Evolutionary conservation across 306 rosid species (phyloP).

Genomic region (Trifolium pratense): DNA sequence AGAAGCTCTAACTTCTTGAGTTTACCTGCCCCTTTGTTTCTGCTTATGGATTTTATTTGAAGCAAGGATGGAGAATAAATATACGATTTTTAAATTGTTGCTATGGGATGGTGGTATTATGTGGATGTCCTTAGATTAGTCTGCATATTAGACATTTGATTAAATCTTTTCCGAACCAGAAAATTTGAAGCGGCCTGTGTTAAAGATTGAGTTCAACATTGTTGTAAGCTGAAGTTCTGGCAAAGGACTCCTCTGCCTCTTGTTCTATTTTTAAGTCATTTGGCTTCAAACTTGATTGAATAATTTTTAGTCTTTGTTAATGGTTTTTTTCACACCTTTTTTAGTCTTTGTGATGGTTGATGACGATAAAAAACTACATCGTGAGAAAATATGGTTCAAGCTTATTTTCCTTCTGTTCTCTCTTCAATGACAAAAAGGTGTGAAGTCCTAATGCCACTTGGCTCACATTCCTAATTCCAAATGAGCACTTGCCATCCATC

Average conservation of each 20-base stretch:
- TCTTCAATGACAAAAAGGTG: neutral
- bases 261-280: constrained; percentile 30
- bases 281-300: constrained; percentile 28
- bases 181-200: constrained; percentile 1
- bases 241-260: constrained; percentile 28
- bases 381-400: constrained; percentile 29
- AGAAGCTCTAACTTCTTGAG: constrained; percentile 47
- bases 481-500: neutral
- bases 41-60: constrained; percentile 48
- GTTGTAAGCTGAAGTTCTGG: constrained; percentile 42
- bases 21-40: constrained; percentile 45
- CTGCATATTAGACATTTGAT: constrained; percentile 26
- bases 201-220: constrained; percentile 44
- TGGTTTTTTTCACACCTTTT: neutral
- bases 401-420: constrained; percentile 7
- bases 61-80: constrained; percentile 41
- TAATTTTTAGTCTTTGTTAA: constrained; percentile 23
- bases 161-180: neutral
- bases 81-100: constrained; percentile 43
- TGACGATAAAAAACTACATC: constrained; percentile 18
- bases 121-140: constrained; percentile 26
- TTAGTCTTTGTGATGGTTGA: constrained; percentile 23
- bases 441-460: neutral
- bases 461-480: constrained; percentile 3
- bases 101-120: constrained; percentile 35